phyloP scores from a whole-genome alignment of 257 asterid genomes.

The Handroanthus guayacan region DNA sequence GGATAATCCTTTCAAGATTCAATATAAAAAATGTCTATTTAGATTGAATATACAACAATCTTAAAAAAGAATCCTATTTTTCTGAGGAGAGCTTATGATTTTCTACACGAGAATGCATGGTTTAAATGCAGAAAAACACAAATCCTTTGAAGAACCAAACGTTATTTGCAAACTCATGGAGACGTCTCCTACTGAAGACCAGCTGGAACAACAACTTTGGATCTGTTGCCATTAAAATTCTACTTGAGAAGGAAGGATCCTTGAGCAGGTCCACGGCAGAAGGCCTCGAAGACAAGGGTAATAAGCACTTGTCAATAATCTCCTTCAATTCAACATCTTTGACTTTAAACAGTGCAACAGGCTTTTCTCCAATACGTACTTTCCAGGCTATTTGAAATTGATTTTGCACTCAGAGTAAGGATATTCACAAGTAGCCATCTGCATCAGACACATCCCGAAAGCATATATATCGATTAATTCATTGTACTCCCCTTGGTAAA shows the following conservation, averaged over 20 bases:
- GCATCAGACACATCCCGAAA: conserved; percentile 63
- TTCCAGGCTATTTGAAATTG: conserved; percentile 49
- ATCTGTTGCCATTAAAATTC: background rate
- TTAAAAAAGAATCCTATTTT: no score
- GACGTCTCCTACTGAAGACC: no score
- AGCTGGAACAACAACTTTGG: background rate
- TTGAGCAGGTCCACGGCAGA: conserved; percentile 55
- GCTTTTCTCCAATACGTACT: conserved; percentile 46
- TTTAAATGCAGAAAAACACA: no score
- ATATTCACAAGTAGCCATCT: conserved; percentile 46
- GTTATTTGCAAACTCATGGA: no score
- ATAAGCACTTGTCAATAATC: conserved; percentile 52
- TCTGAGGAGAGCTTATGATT: no score
- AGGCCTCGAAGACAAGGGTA: conserved; percentile 52
- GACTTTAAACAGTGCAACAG: conserved; percentile 42
- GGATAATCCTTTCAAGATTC: no score
- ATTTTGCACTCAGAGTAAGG: conserved; percentile 52
- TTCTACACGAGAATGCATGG: no score
- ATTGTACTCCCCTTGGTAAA: conserved; percentile 49
- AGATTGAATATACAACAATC: no score
- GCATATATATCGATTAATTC: conserved; percentile 57
- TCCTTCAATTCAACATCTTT: conserved; percentile 46
- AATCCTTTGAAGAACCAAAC: no score
- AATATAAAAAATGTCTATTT: no score
- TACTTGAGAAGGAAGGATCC: conserved; percentile 49